Evolutionary conservation across 768 basidiomycete species (phyloP), one percentile per base, ranked within the genome.

Genomic region (Podaxis sp.): DNA sequence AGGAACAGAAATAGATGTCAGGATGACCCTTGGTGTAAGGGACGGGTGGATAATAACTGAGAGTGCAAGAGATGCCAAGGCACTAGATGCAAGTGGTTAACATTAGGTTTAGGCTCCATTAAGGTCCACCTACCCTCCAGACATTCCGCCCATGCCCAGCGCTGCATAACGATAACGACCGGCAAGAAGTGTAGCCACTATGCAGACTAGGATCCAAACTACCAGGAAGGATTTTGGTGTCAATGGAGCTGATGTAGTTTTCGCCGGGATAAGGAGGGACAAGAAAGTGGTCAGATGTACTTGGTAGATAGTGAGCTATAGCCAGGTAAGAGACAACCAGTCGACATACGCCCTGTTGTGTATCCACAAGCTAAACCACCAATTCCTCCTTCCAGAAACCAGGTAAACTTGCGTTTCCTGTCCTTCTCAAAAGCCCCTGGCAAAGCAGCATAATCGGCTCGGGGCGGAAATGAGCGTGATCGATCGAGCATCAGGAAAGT

Each of bases 401-500:
- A 83, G 33, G 64, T 70, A 27, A 74, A 68, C n/a, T 65, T 71
- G 24, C 70, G 72, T 24, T 71, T 72, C 61, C 71, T 74, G 36
- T 64, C 58, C 40, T 79, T 74, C 37, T 70, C 61, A 54, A 70
- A 67, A 8, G 70, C 64, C 29, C 77, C 74, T 19, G 72, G 65
- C 29, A 77, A 68, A n/a, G 74, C 64, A 52, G 72, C 63, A 40
- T 74, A 76, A 8, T 56, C 68, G 36, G 69, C 68, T 55, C 74
- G 75, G 38, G 83, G 78, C 0, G 82, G 75, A 67, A 91, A 89
- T 6, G 83, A 80, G 41, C 86, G 81, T 22, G 88, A 84, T 43
- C 89, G 85, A 69, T 90, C 88, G 54, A 91, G 80, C 17, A 82
- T 89, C 22, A 90, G 75, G 71, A 91, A 90, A 2, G 87, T 80